Percentiles rank a stretch among this genome's conserved stretches.
These are phyloP conservation scores for Pistacia integerrima DNA, from an alignment of 345 rosid genomes.

Conservation along the genomic window DNA sequence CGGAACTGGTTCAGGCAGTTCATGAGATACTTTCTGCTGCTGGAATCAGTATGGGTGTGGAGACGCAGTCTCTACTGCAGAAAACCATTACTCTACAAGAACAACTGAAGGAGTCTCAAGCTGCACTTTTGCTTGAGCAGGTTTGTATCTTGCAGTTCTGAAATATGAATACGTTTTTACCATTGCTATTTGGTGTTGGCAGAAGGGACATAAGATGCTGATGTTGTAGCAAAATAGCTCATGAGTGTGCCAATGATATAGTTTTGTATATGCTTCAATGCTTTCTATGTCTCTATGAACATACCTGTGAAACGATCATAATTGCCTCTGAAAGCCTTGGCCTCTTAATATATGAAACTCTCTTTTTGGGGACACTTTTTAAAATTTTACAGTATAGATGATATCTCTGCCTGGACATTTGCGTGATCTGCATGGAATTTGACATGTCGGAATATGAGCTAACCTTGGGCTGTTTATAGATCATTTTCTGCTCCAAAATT, in stretches of 20 bases:
- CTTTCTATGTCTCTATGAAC: background rate
- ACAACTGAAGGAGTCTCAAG: constrained; percentile 73
- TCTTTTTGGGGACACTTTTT: too few species aligned
- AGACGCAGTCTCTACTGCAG: constrained; percentile 76
- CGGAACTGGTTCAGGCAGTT: constrained; percentile 85
- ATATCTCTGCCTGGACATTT: background rate
- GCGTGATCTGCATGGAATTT: background rate
- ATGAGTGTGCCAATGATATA: background rate
- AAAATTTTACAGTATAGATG: background rate
- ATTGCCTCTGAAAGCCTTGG: background rate
- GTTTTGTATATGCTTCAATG: background rate
- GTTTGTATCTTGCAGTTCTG: constrained; percentile 34
- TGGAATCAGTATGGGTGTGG: constrained; percentile 77
- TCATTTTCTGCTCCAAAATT: too few species aligned
- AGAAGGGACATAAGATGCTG: background rate
- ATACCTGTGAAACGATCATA: background rate
- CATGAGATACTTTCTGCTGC: constrained; percentile 95
- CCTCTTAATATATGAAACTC: background rate
- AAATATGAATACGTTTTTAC: background rate
- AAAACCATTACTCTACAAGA: constrained; percentile 75
- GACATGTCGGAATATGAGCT: background rate
- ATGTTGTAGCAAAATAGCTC: background rate
- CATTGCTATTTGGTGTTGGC: background rate
- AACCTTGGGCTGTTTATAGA: too few species aligned
- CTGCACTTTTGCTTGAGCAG: constrained; percentile 84